Conservation (phyloP, 1,284 basidiomycete genomes). For the Malassezia sympodialis region DNA sequence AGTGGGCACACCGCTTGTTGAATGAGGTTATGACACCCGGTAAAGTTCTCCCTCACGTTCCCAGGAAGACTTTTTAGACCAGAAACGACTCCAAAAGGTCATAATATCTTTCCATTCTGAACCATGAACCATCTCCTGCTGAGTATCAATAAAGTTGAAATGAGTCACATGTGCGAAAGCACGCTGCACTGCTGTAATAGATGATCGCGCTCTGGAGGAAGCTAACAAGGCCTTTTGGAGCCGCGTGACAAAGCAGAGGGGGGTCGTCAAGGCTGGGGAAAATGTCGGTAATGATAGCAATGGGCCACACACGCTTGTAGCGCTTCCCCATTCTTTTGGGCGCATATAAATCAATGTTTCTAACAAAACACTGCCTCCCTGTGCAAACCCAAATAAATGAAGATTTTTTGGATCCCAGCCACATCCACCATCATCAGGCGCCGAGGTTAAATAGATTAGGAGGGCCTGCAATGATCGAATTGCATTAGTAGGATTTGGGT, state of each 20-base stretch:
- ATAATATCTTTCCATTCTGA: slow-evolving; percentile 28
- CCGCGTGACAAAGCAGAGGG: slow-evolving; percentile 6
- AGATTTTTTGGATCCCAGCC: slow-evolving; percentile 64
- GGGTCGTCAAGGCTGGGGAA: background rate
- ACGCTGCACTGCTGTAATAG: background rate
- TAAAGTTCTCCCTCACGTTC: slow-evolving; percentile 24
- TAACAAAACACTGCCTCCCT: slow-evolving; percentile 69
- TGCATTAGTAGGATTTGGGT: slow-evolving; percentile 63
- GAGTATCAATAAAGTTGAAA: background rate
- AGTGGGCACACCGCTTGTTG: slow-evolving; percentile 13
- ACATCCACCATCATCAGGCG: slow-evolving; percentile 36
- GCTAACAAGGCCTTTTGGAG: background rate
- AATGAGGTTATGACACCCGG: slow-evolving; percentile 9
- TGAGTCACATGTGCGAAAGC: slow-evolving; percentile 8
- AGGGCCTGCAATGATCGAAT: slow-evolving; percentile 56
- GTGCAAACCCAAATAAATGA: slow-evolving; percentile 79
- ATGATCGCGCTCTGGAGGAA: background rate
- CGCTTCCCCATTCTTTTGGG: slow-evolving; percentile 38
- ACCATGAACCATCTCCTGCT: slow-evolving; percentile 10
- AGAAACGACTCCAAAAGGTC: slow-evolving; percentile 23
- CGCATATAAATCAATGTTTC: slow-evolving; percentile 58
- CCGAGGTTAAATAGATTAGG: slow-evolving; percentile 55
- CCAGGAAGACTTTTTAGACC: slow-evolving; percentile 20
- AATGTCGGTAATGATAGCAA: slow-evolving; percentile 22
- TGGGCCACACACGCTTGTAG: slow-evolving; percentile 22